Evolutionary conservation across 805 yeast genomes (phyloP).

Genomic region (Hanseniaspora pseudoguilliermondii): DNA sequence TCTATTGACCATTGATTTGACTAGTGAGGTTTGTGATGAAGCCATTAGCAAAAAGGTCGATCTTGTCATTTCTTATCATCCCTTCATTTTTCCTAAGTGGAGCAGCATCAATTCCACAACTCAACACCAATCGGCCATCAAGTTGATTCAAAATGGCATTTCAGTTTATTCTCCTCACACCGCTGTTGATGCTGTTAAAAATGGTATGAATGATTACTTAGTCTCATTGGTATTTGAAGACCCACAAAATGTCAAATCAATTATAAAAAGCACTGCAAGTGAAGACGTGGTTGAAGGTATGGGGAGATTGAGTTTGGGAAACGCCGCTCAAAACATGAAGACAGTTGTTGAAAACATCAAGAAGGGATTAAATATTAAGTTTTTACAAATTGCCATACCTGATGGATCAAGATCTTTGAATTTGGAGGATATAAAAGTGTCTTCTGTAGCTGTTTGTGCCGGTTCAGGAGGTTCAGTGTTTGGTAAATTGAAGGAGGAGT

Average conservation of each 20-base stretch:
- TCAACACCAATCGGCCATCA: constrained; percentile 67
- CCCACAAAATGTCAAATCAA: constrained; percentile 26
- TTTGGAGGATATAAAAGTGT: constrained; percentile 26
- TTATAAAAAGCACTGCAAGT: constrained; percentile 17
- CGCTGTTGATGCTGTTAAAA: constrained; percentile 79
- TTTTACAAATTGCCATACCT: constrained; percentile 50
- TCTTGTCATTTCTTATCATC: constrained; percentile 78
- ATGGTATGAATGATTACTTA: constrained; percentile 94
- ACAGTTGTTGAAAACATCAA: constrained; percentile 44
- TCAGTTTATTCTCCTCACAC: constrained; percentile 94
- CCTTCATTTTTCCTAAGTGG: constrained; percentile 82
- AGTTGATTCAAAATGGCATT: constrained; percentile 61
- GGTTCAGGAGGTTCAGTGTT: constrained; percentile 85
- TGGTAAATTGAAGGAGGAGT: constrained; percentile 43
- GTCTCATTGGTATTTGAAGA: constrained; percentile 42
- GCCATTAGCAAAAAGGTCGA: constrained; percentile 48
- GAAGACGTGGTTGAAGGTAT: constrained; percentile 40
- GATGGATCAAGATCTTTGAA: constrained; percentile 16
- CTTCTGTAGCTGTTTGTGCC: constrained; percentile 75
- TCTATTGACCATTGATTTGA: constrained; percentile 72
- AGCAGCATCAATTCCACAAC: constrained; percentile 57
- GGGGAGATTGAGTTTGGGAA: constrained; percentile 57
- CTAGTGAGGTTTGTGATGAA: constrained; percentile 71
- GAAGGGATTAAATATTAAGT: constrained; percentile 34
- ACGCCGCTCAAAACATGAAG: constrained; percentile 29